Percentiles rank a stretch among this genome's conserved stretches.
These are phyloP conservation scores for Triticum turgidum DNA, from an alignment of 176 grass and related monocot species.

Conservation along the genomic window DNA sequence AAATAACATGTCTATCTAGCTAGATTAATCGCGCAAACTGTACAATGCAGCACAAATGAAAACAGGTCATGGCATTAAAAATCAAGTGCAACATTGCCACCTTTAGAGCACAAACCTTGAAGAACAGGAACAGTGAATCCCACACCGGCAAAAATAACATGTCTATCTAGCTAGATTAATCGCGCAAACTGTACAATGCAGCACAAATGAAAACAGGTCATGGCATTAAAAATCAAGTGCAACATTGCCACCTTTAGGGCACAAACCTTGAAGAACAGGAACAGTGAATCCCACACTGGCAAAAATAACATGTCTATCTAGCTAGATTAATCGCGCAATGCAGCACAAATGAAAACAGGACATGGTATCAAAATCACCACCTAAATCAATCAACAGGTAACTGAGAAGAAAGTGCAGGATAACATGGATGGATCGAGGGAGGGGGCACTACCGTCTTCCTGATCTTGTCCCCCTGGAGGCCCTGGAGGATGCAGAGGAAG, in stretches of 20 bases:
- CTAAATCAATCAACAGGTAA: neutral
- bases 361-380: neutral
- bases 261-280: neutral
- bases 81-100: neutral
- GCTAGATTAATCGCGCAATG: slow-evolving; percentile 7
- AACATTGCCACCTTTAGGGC: neutral
- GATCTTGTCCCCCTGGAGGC: slow-evolving; percentile 67
- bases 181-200: neutral
- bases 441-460: slow-evolving; percentile 58
- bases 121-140: neutral
- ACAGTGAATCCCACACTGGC: neutral
- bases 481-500: slow-evolving; percentile 86
- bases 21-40: neutral
- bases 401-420: neutral
- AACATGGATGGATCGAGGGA: neutral
- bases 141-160: neutral
- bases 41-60: slow-evolving; percentile 9
- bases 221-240: neutral
- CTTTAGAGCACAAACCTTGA: neutral
- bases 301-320: neutral
- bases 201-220: neutral
- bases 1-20: neutral
- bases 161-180: neutral
- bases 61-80: neutral
- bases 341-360: neutral